Base-by-base conservation (phyloP, 2,329 filamentous ascomycete species). In the Xylariales sp. region DNA sequence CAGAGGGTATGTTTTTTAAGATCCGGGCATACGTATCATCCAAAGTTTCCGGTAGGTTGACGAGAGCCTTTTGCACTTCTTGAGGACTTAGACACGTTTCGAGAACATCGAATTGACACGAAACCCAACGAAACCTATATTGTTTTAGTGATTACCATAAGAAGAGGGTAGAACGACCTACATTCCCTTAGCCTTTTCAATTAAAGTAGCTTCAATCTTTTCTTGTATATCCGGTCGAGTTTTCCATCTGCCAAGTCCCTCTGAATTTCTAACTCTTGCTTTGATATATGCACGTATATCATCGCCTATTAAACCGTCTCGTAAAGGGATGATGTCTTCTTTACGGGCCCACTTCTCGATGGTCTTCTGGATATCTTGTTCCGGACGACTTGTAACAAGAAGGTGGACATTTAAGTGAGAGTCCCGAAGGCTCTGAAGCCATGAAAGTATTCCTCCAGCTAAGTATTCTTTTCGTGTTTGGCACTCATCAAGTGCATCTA, bases 51-150 rank as follows among this genome's bases (percentile, higher is more conserved):
- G 47, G 47, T 1, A 51, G 42, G 1, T n/a, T 21, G 21, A 7
- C 15, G 8, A 51, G 35, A 4, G 40, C 18, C 17, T 18, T 16
- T 20, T n/a, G 29, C 16, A 44, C 13, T 7, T 33, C 7, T 20
- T 6, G 10, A 2, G 11, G 37, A 4, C 37, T 21, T 3, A 16
- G 15, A 20, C 50, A 57, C 15, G 45, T 17, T 30, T 46, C 36
- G 10, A 59, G 35, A 2, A 18, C 29, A 18, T 48, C 41, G 13
- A 52, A 36, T 17, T 51, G 50, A 21, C 38, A 47, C 11, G 37
- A 33, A 31, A 38, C 49, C 44, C 41, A 51, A 10, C 44, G 43
- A 38, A 53, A 49, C 51, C 50, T 50, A 40, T 27, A 41, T 29
- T n/a, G n/a, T n/a, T n/a, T n/a, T n/a, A n/a, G n/a, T n/a, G n/a